Evolutionary conservation across 2,329 filamentous ascomycete species (phyloP).

Genomic region (Monilinia polystroma): DNA sequence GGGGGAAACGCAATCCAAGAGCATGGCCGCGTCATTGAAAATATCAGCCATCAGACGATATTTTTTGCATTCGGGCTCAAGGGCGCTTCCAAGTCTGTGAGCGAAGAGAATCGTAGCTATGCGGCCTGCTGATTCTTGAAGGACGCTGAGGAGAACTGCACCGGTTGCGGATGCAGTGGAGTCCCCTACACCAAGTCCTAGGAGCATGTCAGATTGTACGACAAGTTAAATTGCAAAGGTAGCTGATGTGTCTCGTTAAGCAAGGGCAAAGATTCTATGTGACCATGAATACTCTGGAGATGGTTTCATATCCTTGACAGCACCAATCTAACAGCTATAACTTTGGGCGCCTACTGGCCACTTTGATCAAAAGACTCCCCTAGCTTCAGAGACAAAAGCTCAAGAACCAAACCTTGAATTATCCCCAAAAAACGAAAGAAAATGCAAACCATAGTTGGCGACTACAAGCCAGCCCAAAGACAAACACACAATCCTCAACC

Average conservation of each 20-base stretch:
- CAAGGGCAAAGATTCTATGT: too few species aligned
- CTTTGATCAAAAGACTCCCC: not conserved
- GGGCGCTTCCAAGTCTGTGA: slow-evolving; percentile 62
- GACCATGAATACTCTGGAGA: too few species aligned
- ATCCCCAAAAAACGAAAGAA: not conserved
- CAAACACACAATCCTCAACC: not conserved
- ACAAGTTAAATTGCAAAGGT: not conserved
- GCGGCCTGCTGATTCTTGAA: slow-evolving; percentile 64
- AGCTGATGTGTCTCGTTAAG: not conserved
- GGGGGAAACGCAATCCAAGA: slow-evolving; percentile 68
- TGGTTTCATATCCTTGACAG: too few species aligned
- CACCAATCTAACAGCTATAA: too few species aligned
- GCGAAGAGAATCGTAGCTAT: slow-evolving; percentile 70
- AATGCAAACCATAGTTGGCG: not conserved
- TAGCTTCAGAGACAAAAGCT: not conserved
- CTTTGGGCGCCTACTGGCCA: not conserved
- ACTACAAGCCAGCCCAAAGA: not conserved
- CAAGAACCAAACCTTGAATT: not conserved
- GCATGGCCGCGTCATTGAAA: slow-evolving; percentile 68
- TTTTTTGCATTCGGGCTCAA: slow-evolving; percentile 72
- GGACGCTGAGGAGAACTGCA: slow-evolving; percentile 63
- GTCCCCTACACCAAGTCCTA: slow-evolving; percentile 67
- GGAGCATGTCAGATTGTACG: not conserved
- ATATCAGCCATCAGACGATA: slow-evolving; percentile 68
- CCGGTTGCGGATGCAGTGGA: slow-evolving; percentile 62